These are phyloP conservation scores for Leonotis leonurus DNA, from an alignment of 257 asterid species.

Conservation along the genomic window DNA sequence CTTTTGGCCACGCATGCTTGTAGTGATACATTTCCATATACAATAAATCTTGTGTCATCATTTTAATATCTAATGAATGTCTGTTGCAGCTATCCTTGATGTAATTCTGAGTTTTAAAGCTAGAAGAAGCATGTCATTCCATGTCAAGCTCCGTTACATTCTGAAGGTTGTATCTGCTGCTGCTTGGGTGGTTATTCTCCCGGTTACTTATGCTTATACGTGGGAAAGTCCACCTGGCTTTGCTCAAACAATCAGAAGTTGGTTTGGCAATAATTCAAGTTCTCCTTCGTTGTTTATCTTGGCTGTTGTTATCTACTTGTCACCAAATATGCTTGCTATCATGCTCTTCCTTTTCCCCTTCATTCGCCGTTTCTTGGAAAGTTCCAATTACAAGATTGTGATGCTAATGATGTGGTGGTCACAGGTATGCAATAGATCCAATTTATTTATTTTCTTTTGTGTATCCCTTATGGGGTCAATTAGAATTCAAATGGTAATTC, in stretches of 20 bases:
- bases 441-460: neutral
- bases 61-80: conserved; percentile 10
- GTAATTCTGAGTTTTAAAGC: conserved; percentile 86
- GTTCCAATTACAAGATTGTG: conserved; percentile 85
- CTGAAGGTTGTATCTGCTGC: conserved; percentile 85
- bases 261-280: conserved; percentile 84
- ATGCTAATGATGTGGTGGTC: conserved; percentile 99
- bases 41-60: neutral
- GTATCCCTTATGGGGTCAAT: neutral
- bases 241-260: conserved; percentile 78
- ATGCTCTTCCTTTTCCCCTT: conserved; percentile 80
- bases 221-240: conserved; percentile 89
- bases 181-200: conserved; percentile 88
- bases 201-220: conserved; percentile 91
- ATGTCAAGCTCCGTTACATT: conserved; percentile 85
- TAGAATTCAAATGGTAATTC: conserved; percentile 8
- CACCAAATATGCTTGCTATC: conserved; percentile 95
- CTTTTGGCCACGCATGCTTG: neutral
- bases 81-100: conserved; percentile 76
- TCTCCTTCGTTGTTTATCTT: conserved; percentile 77
- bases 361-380: conserved; percentile 87
- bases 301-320: conserved; percentile 88
- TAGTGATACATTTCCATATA: conserved; percentile 1
- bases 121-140: conserved; percentile 81
- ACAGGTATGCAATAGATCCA: conserved; percentile 46